Evolutionary conservation across 768 basidiomycete species (phyloP).

Genomic region (Podaxis rugospora): DNA sequence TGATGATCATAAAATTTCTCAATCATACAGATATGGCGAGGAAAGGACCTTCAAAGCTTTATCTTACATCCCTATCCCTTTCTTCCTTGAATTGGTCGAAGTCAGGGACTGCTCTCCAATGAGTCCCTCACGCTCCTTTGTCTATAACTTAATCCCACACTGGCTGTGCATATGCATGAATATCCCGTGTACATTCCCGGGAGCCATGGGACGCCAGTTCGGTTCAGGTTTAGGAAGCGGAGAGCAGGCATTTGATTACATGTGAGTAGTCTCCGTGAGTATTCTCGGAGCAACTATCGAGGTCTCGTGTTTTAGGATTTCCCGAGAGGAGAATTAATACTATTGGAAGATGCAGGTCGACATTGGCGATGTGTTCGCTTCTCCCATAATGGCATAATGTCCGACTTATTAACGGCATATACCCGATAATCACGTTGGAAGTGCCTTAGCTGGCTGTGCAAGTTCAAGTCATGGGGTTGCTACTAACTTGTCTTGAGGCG

Average conservation of each 20-base stretch:
- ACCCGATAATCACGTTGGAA: not conserved
- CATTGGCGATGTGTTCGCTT: slow-evolving; percentile 18
- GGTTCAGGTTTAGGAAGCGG: slow-evolving; percentile 17
- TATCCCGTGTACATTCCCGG: not conserved
- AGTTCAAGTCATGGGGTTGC: no score
- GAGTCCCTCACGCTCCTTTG: not conserved
- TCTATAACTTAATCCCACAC: not conserved
- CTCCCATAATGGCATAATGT: slow-evolving; percentile 19
- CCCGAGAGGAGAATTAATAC: slow-evolving; percentile 9
- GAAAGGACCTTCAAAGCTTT: not conserved
- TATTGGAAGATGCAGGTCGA: slow-evolving; percentile 21
- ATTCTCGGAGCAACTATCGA: slow-evolving; percentile 17
- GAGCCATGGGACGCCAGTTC: slow-evolving; percentile 14
- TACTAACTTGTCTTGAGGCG: no score
- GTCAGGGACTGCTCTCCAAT: not conserved
- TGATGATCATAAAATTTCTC: slow-evolving; percentile 2
- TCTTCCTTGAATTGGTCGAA: slow-evolving; percentile 2
- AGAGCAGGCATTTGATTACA: slow-evolving; percentile 18
- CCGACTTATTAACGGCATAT: not conserved
- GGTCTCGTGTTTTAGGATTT: not conserved
- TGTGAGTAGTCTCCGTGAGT: slow-evolving; percentile 17
- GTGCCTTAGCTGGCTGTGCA: not conserved
- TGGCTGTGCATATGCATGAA: slow-evolving; percentile 5
- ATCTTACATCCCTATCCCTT: not conserved
- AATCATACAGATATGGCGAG: not conserved